Evolutionary conservation across 805 yeast genomes (phyloP), one percentile per base, ranked within the genome.

Genomic region (Saturnispora bothae): DNA sequence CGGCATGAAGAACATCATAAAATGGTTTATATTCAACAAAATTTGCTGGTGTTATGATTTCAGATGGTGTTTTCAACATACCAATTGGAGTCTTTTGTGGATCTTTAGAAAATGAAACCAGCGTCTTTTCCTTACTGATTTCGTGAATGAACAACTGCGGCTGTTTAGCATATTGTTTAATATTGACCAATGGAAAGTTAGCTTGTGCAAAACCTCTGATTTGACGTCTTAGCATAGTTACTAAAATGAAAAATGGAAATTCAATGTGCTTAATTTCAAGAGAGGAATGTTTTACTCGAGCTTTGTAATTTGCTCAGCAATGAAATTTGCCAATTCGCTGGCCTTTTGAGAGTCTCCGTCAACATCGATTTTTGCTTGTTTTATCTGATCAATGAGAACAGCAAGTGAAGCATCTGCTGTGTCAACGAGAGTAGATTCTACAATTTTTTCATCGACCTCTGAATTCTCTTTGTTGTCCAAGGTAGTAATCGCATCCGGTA

Each of bases 11-110:
- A 3, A 46, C 17, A 0, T 36, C 16, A 3, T 51, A 27, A 26
- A 61, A 60, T 3, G 48, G 46, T 3, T 33, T 35, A 38, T 60
- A 54, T 20, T 48, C 53, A n/a, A 38, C 36, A 43, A 61, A 61
- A 15, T 52, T 48, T 3, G 23, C 12, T 8, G 52, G 47, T 10
- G 39, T 35, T 18, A 59, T 48, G 5, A 32, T 17, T 6, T 45
- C 25, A 3, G 31, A 18, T 4, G 41, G 28, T 23, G 28, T 25
- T 25, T 16, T 30, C 7, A 54, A 6, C 8, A 39, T 34, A 1
- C 63, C 63, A n/a, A 58, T 41, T 13, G 43, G 49, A 8, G 51
- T 15, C 1, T 48, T 33, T 1, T 45, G 22, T 4, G 59, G 57
- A 29, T 58, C 49, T 16, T 41, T 20, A 0, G 61, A 53, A 33